These are phyloP conservation scores for Solanum lignicaule DNA, from an alignment of 257 asterid genomes.

Conservation along the genomic window DNA sequence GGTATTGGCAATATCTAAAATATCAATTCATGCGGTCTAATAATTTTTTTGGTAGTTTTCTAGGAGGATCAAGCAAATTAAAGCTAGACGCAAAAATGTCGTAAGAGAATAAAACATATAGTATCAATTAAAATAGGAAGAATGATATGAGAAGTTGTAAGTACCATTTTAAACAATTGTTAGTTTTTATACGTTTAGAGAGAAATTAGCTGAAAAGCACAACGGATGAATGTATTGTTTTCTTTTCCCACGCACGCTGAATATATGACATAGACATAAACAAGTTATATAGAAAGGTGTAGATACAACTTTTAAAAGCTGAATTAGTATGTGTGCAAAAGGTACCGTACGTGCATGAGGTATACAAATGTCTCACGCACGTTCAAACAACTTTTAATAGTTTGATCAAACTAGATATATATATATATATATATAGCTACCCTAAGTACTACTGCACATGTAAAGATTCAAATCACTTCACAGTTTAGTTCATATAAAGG, in stretches of 20 bases:
- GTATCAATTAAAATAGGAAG: background rate
- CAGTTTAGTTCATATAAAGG: background rate
- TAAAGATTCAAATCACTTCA: background rate
- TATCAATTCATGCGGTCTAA: background rate
- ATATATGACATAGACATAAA: background rate
- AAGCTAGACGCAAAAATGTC: background rate
- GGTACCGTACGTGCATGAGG: background rate
- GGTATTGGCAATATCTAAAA: no score
- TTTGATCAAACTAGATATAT: background rate
- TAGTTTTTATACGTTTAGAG: background rate
- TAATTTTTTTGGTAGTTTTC: background rate
- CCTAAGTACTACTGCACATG: background rate
- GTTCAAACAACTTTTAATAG: background rate
- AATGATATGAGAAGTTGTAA: background rate
- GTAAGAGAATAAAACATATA: background rate
- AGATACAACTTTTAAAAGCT: background rate
- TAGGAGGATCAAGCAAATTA: background rate
- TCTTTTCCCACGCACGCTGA: background rate
- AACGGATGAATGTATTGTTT: background rate
- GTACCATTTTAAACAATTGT: background rate
- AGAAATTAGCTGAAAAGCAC: background rate
- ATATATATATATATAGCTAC: no score
- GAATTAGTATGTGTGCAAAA: background rate
- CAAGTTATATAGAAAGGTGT: background rate
- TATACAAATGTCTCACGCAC: background rate